Percentiles rank a stretch among this genome's conserved stretches.
Conservation (phyloP, 139 green algal species). For the Picochlorum costavermella region DNA sequence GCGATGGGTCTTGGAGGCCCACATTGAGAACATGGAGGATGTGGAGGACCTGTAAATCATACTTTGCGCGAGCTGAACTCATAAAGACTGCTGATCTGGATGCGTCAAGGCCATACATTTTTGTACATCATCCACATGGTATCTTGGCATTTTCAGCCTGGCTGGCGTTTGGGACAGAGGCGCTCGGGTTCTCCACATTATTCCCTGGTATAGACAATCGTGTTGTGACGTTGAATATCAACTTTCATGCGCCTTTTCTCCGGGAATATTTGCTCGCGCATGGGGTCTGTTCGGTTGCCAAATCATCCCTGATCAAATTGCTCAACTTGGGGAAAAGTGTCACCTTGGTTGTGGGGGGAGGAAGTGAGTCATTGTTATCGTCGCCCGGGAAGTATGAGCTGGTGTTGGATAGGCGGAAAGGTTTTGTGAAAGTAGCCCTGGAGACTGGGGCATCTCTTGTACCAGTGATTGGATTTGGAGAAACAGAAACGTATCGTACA, state of each 20-base stretch:
- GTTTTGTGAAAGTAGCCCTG: slow-evolving; percentile 17
- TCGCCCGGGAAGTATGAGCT: slow-evolving; percentile 19
- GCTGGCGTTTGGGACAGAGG: slow-evolving; percentile 12
- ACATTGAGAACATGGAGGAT: slow-evolving; percentile 13
- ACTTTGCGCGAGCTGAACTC: slow-evolving; percentile 17
- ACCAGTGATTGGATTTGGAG: slow-evolving; percentile 23
- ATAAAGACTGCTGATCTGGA: slow-evolving; percentile 22
- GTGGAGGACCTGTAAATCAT: slow-evolving; percentile 13
- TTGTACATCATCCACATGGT: slow-evolving; percentile 25
- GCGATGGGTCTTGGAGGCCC: slow-evolving; percentile 4
- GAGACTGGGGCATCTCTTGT: slow-evolving; percentile 24
- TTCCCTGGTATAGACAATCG: slow-evolving; percentile 27
- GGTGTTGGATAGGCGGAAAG: slow-evolving; percentile 12
- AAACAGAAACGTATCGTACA: slow-evolving; percentile 23
- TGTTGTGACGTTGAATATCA: slow-evolving; percentile 18
- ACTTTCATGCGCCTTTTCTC: slow-evolving; percentile 18
- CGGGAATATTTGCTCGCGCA: slow-evolving; percentile 23
- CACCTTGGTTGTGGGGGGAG: slow-evolving; percentile 15
- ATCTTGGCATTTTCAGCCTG: slow-evolving; percentile 7
- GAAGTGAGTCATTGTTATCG: slow-evolving; percentile 18
- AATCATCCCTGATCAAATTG: slow-evolving; percentile 13
- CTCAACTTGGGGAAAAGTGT: slow-evolving; percentile 16
- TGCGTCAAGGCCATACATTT: slow-evolving; percentile 16
- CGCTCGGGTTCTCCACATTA: slow-evolving; percentile 20
- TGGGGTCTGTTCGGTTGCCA: slow-evolving; percentile 17